Conservation (phyloP, 2,329 filamentous ascomycete species). For the Emergomyces pasteurianus region DNA sequence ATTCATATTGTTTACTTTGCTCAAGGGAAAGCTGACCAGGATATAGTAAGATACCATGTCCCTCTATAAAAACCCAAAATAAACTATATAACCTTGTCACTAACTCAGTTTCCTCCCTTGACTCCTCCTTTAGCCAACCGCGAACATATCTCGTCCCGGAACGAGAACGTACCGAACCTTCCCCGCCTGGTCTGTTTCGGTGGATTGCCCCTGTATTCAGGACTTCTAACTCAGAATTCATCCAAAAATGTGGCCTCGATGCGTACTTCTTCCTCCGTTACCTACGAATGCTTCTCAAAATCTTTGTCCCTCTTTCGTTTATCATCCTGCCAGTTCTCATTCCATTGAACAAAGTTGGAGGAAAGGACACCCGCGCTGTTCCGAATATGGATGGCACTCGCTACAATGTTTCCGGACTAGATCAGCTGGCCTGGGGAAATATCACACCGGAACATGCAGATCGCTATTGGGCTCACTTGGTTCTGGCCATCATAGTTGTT, state of each 20-base stretch:
- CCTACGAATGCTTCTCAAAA: slow-evolving; percentile 70
- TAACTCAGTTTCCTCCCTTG: slow-evolving; percentile 9
- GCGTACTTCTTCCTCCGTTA: slow-evolving; percentile 97
- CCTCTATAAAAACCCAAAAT: background rate
- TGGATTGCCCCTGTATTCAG: slow-evolving; percentile 51
- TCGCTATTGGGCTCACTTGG: slow-evolving; percentile 72
- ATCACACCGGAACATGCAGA: slow-evolving; percentile 52
- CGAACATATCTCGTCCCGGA: slow-evolving; percentile 79
- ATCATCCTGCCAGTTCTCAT: slow-evolving; percentile 75
- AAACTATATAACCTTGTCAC: background rate
- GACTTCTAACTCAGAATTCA: slow-evolving; percentile 67
- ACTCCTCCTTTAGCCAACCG: slow-evolving; percentile 47
- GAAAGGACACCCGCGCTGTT: slow-evolving; percentile 47
- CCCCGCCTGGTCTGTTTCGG: slow-evolving; percentile 45
- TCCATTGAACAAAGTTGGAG: slow-evolving; percentile 68
- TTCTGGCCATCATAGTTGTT: slow-evolving; percentile 67
- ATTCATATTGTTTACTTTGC: slow-evolving; percentile 58
- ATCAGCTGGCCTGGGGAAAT: slow-evolving; percentile 80
- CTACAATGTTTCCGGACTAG: slow-evolving; percentile 53
- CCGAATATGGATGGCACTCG: slow-evolving; percentile 21
- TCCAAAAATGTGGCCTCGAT: slow-evolving; percentile 89
- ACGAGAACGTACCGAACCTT: slow-evolving; percentile 66
- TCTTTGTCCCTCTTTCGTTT: slow-evolving; percentile 72
- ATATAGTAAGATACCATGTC: slow-evolving; percentile 58
- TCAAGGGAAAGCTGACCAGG: slow-evolving; percentile 65